Evolutionary conservation across 192 early-diverging fungal species (phyloP).

Genomic region (Coemansia sp.): DNA sequence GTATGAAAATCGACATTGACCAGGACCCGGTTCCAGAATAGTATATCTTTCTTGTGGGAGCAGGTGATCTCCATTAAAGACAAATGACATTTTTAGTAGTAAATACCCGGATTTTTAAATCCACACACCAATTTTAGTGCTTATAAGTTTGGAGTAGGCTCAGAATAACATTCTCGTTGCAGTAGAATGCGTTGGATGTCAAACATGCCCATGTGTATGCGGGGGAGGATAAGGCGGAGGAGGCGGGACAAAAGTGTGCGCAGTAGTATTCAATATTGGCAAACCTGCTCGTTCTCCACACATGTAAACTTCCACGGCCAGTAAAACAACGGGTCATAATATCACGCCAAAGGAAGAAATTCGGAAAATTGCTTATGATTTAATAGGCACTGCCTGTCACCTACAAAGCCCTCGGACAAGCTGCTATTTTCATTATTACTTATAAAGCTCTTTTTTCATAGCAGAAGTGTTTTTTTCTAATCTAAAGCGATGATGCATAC

Average conservation of each 20-base stretch:
- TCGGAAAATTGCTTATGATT: no score
- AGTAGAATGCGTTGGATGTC: not conserved
- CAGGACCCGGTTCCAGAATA: not conserved
- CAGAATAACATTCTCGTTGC: not conserved
- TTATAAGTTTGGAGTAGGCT: no score
- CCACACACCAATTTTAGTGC: no score
- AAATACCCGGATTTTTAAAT: no score
- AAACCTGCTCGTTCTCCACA: constrained; percentile 1
- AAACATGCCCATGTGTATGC: not conserved
- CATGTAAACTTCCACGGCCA: not conserved
- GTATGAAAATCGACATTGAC: not conserved
- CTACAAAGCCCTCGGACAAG: no score
- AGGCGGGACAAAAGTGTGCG: not conserved
- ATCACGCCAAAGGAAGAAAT: not conserved
- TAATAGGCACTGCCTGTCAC: no score
- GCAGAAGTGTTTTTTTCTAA: not conserved
- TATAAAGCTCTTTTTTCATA: not conserved
- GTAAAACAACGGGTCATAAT: not conserved
- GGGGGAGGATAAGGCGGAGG: not conserved
- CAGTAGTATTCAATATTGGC: constrained; percentile 13
- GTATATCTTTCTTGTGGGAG: not conserved
- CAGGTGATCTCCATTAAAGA: not conserved
- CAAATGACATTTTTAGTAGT: no score
- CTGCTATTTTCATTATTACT: no score
- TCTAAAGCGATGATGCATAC: not conserved